phyloP scores from a whole-genome alignment of 768 basidiomycete genomes.

The Suillus bovinus region DNA sequence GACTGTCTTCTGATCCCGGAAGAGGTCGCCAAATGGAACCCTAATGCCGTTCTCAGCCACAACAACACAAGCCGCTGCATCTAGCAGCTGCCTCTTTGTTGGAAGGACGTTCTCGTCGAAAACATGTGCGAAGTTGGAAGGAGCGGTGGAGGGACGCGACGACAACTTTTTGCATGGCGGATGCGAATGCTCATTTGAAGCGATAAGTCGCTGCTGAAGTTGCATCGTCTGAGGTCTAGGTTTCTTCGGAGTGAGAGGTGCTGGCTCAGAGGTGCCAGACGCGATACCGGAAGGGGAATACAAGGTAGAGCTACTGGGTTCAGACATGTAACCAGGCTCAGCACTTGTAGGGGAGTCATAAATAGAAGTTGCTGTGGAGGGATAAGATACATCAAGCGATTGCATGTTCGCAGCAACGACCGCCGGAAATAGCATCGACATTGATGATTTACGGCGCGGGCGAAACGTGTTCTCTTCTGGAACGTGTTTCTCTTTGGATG shows the following conservation, averaged over 20 bases:
- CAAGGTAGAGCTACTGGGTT: conserved; percentile 11
- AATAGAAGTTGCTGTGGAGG: conserved; percentile 23
- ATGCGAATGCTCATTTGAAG: background rate
- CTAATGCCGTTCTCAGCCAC: conserved; percentile 66
- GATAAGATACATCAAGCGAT: conserved; percentile 31
- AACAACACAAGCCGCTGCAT: conserved; percentile 63
- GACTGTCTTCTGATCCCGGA: conserved; percentile 57
- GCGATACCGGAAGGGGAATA: conserved; percentile 17
- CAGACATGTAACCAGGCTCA: conserved; percentile 23
- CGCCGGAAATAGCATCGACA: conserved; percentile 31
- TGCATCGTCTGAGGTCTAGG: conserved; percentile 24
- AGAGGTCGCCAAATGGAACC: conserved; percentile 69
- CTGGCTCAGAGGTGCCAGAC: conserved; percentile 6
- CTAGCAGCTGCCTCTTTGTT: conserved; percentile 52
- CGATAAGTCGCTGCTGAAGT: conserved; percentile 15
- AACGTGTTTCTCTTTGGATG: conserved; percentile 24
- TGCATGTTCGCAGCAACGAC: conserved; percentile 30
- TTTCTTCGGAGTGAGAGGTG: conserved; percentile 13
- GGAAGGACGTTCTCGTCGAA: conserved; percentile 53
- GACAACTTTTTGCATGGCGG: conserved; percentile 10
- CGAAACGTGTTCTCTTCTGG: conserved; percentile 36
- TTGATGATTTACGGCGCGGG: conserved; percentile 35
- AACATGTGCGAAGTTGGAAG: conserved; percentile 13
- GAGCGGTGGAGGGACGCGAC: conserved; percentile 19
- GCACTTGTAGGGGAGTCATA: conserved; percentile 31